These are phyloP conservation scores for Hyphodiscus hymeniophilus DNA, from an alignment of 495 filamentous ascomycete species.

Conservation along the genomic window DNA sequence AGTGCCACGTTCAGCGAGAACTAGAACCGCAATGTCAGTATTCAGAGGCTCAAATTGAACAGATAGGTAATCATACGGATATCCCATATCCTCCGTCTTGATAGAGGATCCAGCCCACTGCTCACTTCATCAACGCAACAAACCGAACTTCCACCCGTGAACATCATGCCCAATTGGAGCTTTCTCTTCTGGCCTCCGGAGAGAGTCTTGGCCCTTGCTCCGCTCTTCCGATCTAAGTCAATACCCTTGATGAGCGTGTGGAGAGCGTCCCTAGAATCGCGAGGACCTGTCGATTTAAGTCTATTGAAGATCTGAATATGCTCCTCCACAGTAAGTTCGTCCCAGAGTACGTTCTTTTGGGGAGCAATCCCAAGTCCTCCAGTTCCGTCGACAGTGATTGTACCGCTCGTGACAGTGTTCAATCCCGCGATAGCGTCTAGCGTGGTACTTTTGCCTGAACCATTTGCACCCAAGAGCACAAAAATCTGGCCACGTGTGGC, in stretches of 20 bases:
- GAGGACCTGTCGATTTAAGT: slow-evolving; percentile 53
- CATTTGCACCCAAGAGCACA: slow-evolving; percentile 78
- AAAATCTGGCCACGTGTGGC: slow-evolving; percentile 70
- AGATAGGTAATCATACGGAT: slow-evolving; percentile 34
- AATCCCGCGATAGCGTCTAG: slow-evolving; percentile 78
- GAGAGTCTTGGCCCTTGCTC: slow-evolving; percentile 57
- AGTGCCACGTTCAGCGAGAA: slow-evolving; percentile 67
- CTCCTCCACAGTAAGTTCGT: slow-evolving; percentile 70
- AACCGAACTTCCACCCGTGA: slow-evolving; percentile 73
- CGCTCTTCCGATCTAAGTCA: slow-evolving; percentile 62
- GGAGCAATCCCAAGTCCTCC: slow-evolving; percentile 82
- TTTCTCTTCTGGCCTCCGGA: slow-evolving; percentile 88
- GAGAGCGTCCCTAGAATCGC: slow-evolving; percentile 46
- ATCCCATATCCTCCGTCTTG: slow-evolving; percentile 79
- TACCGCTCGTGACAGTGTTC: slow-evolving; percentile 58
- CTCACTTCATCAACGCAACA: slow-evolving; percentile 88
- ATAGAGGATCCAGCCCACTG: slow-evolving; percentile 73
- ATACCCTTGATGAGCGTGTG: slow-evolving; percentile 52
- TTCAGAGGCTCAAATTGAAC: too few relatives aligned
- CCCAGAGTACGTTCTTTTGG: slow-evolving; percentile 87
- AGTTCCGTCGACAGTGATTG: slow-evolving; percentile 60
- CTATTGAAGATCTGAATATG: slow-evolving; percentile 72
- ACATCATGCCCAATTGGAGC: slow-evolving; percentile 89
- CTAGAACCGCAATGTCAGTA: too few relatives aligned
- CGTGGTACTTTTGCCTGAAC: slow-evolving; percentile 80